Evolutionary conservation across 2,329 filamentous ascomycete genomes (phyloP).

Genomic region (Colletotrichum melonis): DNA sequence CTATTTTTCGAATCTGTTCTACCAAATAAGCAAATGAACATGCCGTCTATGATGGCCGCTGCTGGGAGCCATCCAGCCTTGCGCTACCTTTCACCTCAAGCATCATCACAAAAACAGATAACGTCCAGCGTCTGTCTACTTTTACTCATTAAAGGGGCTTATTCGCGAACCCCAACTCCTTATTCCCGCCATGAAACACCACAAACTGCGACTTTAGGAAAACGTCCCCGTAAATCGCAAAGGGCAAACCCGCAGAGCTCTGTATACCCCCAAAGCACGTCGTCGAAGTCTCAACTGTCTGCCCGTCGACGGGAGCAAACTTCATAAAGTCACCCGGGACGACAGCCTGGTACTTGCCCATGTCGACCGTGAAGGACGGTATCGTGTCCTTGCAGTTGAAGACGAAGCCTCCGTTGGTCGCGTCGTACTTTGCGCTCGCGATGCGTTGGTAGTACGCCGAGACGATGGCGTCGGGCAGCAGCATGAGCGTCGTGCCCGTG

Average conservation of each 20-base stretch:
- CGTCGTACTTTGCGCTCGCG: slow-evolving; percentile 58
- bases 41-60: background rate
- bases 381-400: slow-evolving; percentile 66
- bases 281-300: slow-evolving; percentile 26
- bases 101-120: background rate
- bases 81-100: background rate
- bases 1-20: background rate
- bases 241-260: slow-evolving; percentile 47
- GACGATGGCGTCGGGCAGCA: slow-evolving; percentile 65
- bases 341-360: slow-evolving; percentile 47
- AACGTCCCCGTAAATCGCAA: slow-evolving; percentile 54
- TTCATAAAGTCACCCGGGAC: slow-evolving; percentile 52
- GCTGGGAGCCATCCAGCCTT: background rate
- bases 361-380: slow-evolving; percentile 53
- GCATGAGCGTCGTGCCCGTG: slow-evolving; percentile 76
- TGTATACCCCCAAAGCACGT: slow-evolving; percentile 53
- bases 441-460: slow-evolving; percentile 70
- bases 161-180: slow-evolving; percentile 51
- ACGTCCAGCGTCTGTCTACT: slow-evolving; percentile 10
- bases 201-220: slow-evolving; percentile 58
- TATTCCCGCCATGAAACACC: slow-evolving; percentile 50
- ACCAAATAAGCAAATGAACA: background rate
- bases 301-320: slow-evolving; percentile 44
- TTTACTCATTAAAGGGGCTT: slow-evolving; percentile 41
- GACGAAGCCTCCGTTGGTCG: slow-evolving; percentile 63